Conservation (phyloP, 164 flowering plant species). For the Vitis riparia region DNA sequence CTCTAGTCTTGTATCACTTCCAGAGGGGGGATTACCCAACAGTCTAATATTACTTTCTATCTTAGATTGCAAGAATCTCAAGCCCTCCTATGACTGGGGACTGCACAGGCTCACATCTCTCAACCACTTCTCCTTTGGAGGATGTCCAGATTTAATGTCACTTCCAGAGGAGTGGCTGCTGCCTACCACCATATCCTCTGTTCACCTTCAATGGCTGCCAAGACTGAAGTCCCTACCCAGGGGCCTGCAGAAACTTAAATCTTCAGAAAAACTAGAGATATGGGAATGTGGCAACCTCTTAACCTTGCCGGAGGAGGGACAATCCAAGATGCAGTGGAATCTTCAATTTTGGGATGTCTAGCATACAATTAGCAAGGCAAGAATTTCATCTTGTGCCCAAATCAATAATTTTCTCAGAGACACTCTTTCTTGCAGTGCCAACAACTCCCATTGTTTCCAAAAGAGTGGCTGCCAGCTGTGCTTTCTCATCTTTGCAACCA, state of each 20-base stretch:
- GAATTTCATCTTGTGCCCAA: no score
- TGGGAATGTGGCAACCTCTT: constrained; percentile 16
- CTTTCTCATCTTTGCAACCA: no score
- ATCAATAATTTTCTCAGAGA: no score
- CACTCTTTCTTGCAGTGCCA: no score
- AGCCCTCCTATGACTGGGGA: constrained; percentile 16
- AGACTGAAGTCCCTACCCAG: constrained; percentile 14
- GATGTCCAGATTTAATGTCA: constrained; percentile 3
- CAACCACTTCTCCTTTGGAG: constrained; percentile 2
- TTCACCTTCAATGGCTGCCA: constrained; percentile 12
- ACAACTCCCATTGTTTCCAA: no score
- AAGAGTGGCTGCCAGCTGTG: no score
- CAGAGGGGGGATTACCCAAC: constrained; percentile 24
- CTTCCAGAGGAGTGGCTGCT: constrained; percentile 20
- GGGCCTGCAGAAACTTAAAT: constrained; percentile 16
- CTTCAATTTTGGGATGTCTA: constrained; percentile 8
- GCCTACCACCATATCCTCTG: constrained; percentile 15
- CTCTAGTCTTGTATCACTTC: constrained; percentile 16
- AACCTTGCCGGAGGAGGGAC: constrained; percentile 11
- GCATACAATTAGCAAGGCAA: no score
- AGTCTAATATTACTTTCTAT: constrained; percentile 14
- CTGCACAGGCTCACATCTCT: constrained; percentile 15
- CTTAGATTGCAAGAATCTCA: constrained; percentile 16
- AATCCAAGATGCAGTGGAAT: constrained; percentile 4
- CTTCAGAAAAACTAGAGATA: constrained; percentile 11